Conservation (phyloP, 768 basidiomycete genomes). For the Imleria badia region DNA sequence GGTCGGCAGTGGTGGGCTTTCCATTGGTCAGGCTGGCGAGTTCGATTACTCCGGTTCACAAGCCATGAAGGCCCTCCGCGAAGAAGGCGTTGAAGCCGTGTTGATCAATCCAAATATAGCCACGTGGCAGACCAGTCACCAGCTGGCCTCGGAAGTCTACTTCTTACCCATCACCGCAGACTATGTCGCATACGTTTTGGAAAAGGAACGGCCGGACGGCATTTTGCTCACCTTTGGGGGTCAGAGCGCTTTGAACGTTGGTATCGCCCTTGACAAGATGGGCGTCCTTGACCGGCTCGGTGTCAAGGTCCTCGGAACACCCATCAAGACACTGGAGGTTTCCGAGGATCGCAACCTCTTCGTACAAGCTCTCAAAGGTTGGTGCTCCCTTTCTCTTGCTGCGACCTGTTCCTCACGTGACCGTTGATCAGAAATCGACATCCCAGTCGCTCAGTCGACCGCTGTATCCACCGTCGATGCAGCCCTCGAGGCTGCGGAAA, state of each 20-base stretch:
- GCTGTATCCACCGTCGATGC: constrained; percentile 96
- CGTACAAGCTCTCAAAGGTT: constrained; percentile 93
- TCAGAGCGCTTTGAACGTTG: constrained; percentile 96
- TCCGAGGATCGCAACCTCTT: constrained; percentile 98
- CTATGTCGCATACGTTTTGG: constrained; percentile 97
- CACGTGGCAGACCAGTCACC: constrained; percentile 98
- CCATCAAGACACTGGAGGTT: constrained; percentile 90
- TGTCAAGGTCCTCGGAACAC: constrained; percentile 92
- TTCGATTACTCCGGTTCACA: constrained; percentile 99
- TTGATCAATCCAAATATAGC: constrained; percentile 99
- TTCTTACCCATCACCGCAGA: constrained; percentile 95
- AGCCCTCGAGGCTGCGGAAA: constrained; percentile 86
- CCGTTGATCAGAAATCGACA: constrained; percentile 79
- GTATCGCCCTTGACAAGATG: constrained; percentile 95
- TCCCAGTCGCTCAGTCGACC: constrained; percentile 92
- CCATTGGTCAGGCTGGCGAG: constrained; percentile 98
- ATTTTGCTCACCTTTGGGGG: constrained; percentile 98
- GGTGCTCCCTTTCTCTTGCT: constrained; percentile 15
- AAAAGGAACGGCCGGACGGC: constrained; percentile 97
- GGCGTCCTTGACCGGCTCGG: constrained; percentile 91
- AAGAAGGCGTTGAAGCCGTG: constrained; percentile 91
- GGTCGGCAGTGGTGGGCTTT: constrained; percentile 93
- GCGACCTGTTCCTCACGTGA: constrained; percentile 5
- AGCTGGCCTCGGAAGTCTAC: constrained; percentile 95
- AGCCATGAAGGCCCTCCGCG: constrained; percentile 87